Base-by-base conservation (phyloP, 2,329 filamentous ascomycete genomes). In the Pseudocercospora eumusae region DNA sequence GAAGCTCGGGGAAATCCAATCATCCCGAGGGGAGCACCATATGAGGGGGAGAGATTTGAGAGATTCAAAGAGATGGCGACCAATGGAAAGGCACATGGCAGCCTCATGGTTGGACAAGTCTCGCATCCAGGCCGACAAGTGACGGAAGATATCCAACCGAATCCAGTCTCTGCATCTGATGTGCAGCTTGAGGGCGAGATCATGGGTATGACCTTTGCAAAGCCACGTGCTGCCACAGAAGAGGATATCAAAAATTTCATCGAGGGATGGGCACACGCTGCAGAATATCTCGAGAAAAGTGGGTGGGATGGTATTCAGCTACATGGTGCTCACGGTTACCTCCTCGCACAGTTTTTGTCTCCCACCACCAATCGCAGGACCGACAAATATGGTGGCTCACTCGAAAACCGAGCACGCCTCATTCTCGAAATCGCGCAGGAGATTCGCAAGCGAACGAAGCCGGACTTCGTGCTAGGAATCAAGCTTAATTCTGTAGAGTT, bases 121-220 rank as follows among this genome's bases (percentile, higher is more conserved):
- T 82, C 79, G 62, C 87, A 89, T 70, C 85, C 87, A 0, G 87
- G 87, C 11, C 79, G 86, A 0, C 86, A 88, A 70, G 79, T 79
- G 10, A 68, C 75, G 11, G 69, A 69, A 31, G 66, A 63, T n/a
- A 76, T 85, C 42, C 79, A 84, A 62, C 73, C 76, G 62, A 68
- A 83, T 66, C 82, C 83, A 0, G 75, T 85, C 28, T 81, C 78
- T 2, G 83, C 83, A 1, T 82, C 78, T 15, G 81, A 80, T 61
- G 76, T 83, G 23, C 79, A 81, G 60, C 71, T 83, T 20, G 72
- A 78, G 64, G 75, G 74, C 5, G 66, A 74, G 18, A 56, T 73
- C 31, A 80, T 81, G 77, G 81, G 80, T 64, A 73, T 81, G 78
- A 77, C 72, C 0, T 86, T 85, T 63, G 82, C 75, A 2, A 82